Conservation (phyloP, 2,329 filamentous ascomycete genomes). For the Fragosphaeria purpurea region DNA sequence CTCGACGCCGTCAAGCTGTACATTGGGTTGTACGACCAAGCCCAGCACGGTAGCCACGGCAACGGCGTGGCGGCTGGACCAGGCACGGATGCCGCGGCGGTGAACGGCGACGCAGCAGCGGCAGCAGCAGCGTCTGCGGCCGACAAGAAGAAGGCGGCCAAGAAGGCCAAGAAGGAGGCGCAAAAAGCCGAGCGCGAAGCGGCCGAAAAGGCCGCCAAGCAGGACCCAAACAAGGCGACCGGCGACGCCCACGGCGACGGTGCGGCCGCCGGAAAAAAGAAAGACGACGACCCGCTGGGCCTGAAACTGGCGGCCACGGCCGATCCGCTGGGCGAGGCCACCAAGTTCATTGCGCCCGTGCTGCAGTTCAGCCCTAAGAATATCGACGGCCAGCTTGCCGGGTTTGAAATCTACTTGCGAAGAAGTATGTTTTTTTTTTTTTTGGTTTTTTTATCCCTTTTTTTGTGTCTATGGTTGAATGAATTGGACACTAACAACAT, state of each 20-base stretch:
- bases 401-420: slow-evolving; percentile 83
- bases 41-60: slow-evolving; percentile 33
- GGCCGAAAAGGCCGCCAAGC: slow-evolving; percentile 66
- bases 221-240: slow-evolving; percentile 70
- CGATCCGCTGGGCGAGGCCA: slow-evolving; percentile 74
- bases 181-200: slow-evolving; percentile 67
- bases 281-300: slow-evolving; percentile 81
- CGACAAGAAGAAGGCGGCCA: slow-evolving; percentile 76
- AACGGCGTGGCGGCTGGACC: no score
- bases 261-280: slow-evolving; percentile 60
- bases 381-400: slow-evolving; percentile 71
- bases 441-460: neutral
- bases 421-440: slow-evolving; percentile 51
- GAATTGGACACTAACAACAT: neutral
- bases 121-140: slow-evolving; percentile 34
- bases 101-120: slow-evolving; percentile 41
- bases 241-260: slow-evolving; percentile 46
- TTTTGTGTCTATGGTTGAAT: neutral
- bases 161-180: slow-evolving; percentile 68
- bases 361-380: slow-evolving; percentile 74
- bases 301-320: slow-evolving; percentile 69
- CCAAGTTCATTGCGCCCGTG: slow-evolving; percentile 75
- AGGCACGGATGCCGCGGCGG: slow-evolving; percentile 46
- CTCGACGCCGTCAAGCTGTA: slow-evolving; percentile 75
- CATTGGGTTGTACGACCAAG: slow-evolving; percentile 60